A percentile compares a stretch with the other conserved stretches of the same genome.
Evolutionary conservation across 441 rosid genomes (phyloP).

Genomic region (Mallotus japonicus): DNA sequence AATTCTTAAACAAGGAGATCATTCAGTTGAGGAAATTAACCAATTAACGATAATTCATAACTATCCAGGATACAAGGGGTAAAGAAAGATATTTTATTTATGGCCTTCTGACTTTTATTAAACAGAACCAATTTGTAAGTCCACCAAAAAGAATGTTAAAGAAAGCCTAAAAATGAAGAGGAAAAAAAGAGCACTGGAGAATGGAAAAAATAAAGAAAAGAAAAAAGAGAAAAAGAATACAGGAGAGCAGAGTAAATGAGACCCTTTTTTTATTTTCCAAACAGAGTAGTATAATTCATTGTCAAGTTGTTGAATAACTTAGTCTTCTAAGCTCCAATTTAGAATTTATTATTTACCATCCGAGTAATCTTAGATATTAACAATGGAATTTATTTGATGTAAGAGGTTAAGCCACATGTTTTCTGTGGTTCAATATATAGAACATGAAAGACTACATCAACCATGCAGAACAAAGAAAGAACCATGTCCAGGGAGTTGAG

Average conservation of each 20-base stretch:
- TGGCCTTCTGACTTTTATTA: too few relatives aligned
- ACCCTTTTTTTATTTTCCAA: not conserved
- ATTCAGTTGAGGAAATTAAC: not conserved
- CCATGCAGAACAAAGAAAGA: not conserved
- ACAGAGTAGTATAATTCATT: not conserved
- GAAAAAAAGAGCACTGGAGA: not conserved
- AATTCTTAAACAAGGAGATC: not conserved
- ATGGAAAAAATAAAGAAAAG: not conserved
- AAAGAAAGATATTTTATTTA: not conserved
- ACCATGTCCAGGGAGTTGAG: not conserved
- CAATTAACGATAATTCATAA: too few relatives aligned
- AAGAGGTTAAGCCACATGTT: not conserved
- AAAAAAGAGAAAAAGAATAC: not conserved
- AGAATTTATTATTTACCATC: not conserved
- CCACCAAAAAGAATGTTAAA: too few relatives aligned
- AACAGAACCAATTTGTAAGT: too few relatives aligned
- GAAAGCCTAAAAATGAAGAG: too few relatives aligned
- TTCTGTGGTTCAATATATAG: not conserved
- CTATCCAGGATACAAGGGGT: too few relatives aligned
- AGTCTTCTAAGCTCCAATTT: not conserved
- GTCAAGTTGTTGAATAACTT: not conserved
- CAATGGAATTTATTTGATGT: not conserved
- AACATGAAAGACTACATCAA: not conserved
- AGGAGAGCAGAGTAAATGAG: not conserved
- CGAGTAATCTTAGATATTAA: not conserved